Base-by-base conservation (phyloP, 176 grass and related monocot species). In the Avena sativa region DNA sequence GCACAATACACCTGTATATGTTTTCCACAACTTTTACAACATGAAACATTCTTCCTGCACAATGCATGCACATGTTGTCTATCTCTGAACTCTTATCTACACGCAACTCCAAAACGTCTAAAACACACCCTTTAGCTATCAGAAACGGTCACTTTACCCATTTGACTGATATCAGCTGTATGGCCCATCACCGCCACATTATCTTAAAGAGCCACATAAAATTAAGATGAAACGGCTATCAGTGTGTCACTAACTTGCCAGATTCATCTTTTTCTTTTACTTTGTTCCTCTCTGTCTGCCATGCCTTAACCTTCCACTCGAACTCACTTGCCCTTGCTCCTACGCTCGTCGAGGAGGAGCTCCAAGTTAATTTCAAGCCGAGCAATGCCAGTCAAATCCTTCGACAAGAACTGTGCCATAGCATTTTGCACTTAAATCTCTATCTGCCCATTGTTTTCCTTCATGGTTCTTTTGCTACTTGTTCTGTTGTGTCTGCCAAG, bases 391-490 rank as follows among this genome's bases (percentile, higher is more conserved):
- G 23, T 21, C 21, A 51, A 75, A 23, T 75, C 21, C 13, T 51
- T 51, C 47, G 26, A 52, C 72, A 75, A 25, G 72, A 75, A 75
- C 72, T 51, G 47, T 75, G 47, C 72, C 3, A 46, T 16, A 51
- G 13, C 13, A 16, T 75, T 47, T 12, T 46, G 70, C 11, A 2
- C 20, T n/a, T 72, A 72, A 72, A 19, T 72, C 40, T 69, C 66
- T 47, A 72, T 72, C 19, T 72, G 4, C 70, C 70, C 19, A 47
- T 13, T 74, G 70, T 74, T 12, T 74, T 74, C 51, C 28, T 74
- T 73, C 47, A 26, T 5, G 5, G 46, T 3, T 13, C 6, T 12
- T 8, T 46, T 74, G 21, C 71, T 74, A 21, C 71, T 28, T 12
- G 46, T 51, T 75, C 21, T 75, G 72, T 47, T 74, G 13, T 75